Conservation (phyloP, 306 rosid species). For the Lathyrus tuberosus region DNA sequence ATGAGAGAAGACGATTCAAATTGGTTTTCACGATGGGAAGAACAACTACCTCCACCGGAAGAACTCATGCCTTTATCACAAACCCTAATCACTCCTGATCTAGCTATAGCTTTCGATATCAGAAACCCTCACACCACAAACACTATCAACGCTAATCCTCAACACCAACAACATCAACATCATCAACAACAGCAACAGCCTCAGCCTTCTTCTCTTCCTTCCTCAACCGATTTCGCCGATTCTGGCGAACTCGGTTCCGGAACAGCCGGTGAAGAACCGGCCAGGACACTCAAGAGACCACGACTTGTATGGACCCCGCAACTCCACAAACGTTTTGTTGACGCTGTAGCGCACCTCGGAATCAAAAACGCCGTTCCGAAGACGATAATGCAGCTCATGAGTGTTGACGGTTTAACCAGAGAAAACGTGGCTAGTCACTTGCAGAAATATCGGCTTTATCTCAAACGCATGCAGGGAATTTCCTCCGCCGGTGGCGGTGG, state of each 20-base stretch:
- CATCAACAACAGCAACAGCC: conserved; percentile 50
- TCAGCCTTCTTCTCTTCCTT: conserved; percentile 50
- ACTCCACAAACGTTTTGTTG: conserved; percentile 93
- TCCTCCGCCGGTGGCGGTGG: conserved; percentile 54
- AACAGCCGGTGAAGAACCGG: conserved; percentile 85
- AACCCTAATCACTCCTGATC: conserved; percentile 97
- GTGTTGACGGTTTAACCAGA: conserved; percentile 92
- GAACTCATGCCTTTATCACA: conserved; percentile 91
- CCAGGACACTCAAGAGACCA: conserved; percentile 90
- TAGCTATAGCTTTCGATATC: conserved; percentile 89
- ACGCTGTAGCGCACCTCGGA: conserved; percentile 94
- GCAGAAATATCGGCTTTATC: conserved; percentile 92
- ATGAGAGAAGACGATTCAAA: conserved; percentile 94
- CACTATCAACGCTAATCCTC: not conserved
- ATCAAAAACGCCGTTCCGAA: conserved; percentile 96
- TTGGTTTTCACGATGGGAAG: conserved; percentile 93
- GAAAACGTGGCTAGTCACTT: conserved; percentile 96
- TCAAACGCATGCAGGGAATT: conserved; percentile 91
- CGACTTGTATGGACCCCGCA: conserved; percentile 98
- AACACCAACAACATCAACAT: conserved; percentile 37
- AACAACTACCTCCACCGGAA: conserved; percentile 75
- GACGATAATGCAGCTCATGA: conserved; percentile 99
- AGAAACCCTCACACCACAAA: conserved; percentile 42
- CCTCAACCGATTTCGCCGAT: conserved; percentile 79
- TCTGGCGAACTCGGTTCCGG: conserved; percentile 89